These are phyloP conservation scores for Tolypocladium album DNA, from an alignment of 2,329 filamentous ascomycete genomes.

Conservation along the genomic window DNA sequence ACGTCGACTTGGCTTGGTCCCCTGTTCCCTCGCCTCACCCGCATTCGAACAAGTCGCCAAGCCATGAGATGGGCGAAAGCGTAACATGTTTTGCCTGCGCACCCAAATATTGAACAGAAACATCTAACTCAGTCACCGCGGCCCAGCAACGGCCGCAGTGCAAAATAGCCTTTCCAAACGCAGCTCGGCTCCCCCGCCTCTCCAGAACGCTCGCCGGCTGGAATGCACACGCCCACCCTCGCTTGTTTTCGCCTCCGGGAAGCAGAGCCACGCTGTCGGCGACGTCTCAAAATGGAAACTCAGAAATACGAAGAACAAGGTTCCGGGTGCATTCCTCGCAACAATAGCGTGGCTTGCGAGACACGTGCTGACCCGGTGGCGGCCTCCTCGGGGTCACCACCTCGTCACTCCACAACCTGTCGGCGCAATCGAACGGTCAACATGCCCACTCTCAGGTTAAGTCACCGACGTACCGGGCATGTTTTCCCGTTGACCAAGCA, in stretches of 20 bases:
- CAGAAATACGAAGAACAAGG: not conserved
- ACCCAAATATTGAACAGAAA: not conserved
- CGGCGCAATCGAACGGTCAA: not conserved
- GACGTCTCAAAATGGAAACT: not conserved
- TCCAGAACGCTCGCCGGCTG: not conserved
- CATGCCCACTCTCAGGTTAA: not conserved
- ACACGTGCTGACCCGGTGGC: not conserved
- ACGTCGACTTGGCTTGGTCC: not conserved
- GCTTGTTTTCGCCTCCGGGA: not conserved
- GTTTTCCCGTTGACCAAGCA: not conserved
- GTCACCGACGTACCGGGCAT: not conserved
- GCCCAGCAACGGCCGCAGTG: not conserved
- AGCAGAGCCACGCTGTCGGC: not conserved
- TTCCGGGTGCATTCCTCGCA: not conserved
- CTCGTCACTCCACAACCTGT: not conserved
- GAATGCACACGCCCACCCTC: not conserved
- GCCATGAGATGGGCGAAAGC: not conserved
- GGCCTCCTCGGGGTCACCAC: not conserved
- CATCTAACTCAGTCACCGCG: not conserved
- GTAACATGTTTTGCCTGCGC: not conserved
- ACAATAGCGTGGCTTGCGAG: not conserved
- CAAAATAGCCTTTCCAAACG: not conserved
- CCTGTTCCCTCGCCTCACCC: not conserved
- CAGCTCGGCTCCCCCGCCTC: not conserved
- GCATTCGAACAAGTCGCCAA: not conserved